These are phyloP conservation scores for Aspergillus nomiae DNA, from an alignment of 2,329 filamentous ascomycete genomes.

Conservation along the genomic window DNA sequence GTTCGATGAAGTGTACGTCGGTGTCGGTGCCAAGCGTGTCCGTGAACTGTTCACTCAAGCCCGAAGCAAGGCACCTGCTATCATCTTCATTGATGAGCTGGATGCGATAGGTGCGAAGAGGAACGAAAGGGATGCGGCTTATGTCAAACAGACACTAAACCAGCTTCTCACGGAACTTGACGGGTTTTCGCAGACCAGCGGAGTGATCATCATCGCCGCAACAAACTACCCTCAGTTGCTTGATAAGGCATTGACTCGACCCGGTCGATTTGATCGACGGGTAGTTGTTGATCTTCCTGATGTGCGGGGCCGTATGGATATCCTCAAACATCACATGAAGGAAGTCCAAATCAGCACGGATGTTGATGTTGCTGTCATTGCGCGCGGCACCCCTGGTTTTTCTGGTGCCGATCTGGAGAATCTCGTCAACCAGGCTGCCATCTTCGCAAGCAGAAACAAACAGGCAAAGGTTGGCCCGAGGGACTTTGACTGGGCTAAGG, in stretches of 20 bases:
- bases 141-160: constrained; percentile 96
- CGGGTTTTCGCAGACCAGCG: constrained; percentile 91
- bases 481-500: constrained; percentile 96
- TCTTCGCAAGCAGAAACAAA: constrained; percentile 89
- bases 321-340: constrained; percentile 89
- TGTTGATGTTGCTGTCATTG: constrained; percentile 81
- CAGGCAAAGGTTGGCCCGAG: constrained; percentile 70
- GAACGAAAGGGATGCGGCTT: constrained; percentile 88
- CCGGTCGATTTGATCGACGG: constrained; percentile 93
- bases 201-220: constrained; percentile 92
- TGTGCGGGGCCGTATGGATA: constrained; percentile 87
- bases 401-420: constrained; percentile 97
- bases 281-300: constrained; percentile 87
- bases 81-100: constrained; percentile 93
- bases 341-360: constrained; percentile 80
- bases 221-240: constrained; percentile 95
- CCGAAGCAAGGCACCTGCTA: constrained; percentile 81
- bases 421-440: constrained; percentile 91
- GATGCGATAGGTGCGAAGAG: constrained; percentile 94
- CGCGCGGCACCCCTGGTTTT: constrained; percentile 84
- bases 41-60: constrained; percentile 87
- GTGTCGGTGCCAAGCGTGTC: constrained; percentile 93
- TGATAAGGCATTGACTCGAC: constrained; percentile 91
- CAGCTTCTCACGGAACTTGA: constrained; percentile 96
- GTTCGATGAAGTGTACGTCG: constrained; percentile 98